phyloP scores from a whole-genome alignment of 2,329 filamentous ascomycete species.

The Monilinia polystroma region DNA sequence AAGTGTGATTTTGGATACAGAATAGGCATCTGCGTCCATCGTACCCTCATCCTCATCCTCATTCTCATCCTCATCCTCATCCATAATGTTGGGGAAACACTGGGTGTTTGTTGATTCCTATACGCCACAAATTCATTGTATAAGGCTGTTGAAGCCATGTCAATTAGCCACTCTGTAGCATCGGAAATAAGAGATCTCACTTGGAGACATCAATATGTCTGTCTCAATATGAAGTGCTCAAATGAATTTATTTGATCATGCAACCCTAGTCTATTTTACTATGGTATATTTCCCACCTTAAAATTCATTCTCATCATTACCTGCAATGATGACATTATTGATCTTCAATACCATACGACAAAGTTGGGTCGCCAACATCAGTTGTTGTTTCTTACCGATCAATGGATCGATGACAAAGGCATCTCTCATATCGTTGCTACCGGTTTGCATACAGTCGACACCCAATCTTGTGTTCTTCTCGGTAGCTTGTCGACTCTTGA shows the following conservation, averaged over 20 bases:
- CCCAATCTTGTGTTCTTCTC: slow-evolving; percentile 76
- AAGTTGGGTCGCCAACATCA: slow-evolving; percentile 92
- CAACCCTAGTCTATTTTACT: slow-evolving; percentile 16
- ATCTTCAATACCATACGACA: slow-evolving; percentile 98
- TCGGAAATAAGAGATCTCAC: background rate
- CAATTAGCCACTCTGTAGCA: no score
- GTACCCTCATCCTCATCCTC: no score
- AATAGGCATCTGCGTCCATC: background rate
- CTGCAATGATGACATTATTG: slow-evolving; percentile 93
- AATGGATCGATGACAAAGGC: slow-evolving; percentile 97
- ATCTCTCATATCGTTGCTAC: slow-evolving; percentile 95
- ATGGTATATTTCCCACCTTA: slow-evolving; percentile 45
- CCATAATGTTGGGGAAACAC: no score
- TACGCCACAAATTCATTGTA: background rate
- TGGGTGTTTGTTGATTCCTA: no score
- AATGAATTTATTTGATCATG: slow-evolving; percentile 13
- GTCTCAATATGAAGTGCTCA: background rate
- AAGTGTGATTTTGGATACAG: background rate
- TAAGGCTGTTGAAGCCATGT: background rate
- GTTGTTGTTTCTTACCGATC: slow-evolving; percentile 96
- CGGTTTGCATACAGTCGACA: slow-evolving; percentile 96
- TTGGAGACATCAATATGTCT: background rate
- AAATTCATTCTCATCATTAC: slow-evolving; percentile 83
- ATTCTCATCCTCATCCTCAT: no score
- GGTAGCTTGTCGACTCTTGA: slow-evolving; percentile 97